Evolutionary conservation across 2,329 filamentous ascomycete species (phyloP).

Genomic region (Cladosporium sp.): DNA sequence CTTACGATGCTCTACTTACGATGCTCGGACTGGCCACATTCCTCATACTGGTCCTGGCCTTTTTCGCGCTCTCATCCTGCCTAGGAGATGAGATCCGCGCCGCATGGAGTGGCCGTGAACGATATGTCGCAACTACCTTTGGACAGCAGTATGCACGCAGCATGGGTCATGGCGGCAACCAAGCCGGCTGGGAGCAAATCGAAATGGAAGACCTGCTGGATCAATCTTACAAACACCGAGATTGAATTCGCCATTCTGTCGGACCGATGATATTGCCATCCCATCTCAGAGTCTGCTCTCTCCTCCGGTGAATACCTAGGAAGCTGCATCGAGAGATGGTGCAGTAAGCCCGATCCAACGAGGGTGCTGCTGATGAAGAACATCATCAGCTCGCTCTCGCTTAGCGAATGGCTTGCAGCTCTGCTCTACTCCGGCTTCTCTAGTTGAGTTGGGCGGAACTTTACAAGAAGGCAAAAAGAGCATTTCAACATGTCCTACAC

Average conservation of each 20-base stretch:
- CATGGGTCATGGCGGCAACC: slow-evolving; percentile 54
- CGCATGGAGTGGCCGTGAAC: slow-evolving; percentile 44
- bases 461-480: not conserved
- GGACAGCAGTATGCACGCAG: slow-evolving; percentile 58
- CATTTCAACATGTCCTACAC: not conserved
- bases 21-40: slow-evolving; percentile 25
- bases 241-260: not conserved
- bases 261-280: not conserved
- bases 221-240: slow-evolving; percentile 25
- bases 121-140: slow-evolving; percentile 48
- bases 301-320: not conserved
- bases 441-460: not conserved
- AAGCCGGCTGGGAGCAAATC: slow-evolving; percentile 61
- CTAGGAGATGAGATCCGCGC: slow-evolving; percentile 55
- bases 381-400: not conserved
- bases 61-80: slow-evolving; percentile 57
- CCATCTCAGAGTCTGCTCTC: not conserved
- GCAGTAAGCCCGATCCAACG: not conserved
- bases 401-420: not conserved
- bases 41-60: slow-evolving; percentile 39
- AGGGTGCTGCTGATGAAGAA: not conserved
- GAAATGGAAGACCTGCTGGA: slow-evolving; percentile 63
- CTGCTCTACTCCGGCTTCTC: not conserved
- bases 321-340: not conserved
- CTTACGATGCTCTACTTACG: slow-evolving; percentile 8